phyloP scores from a whole-genome alignment of 345 rosid species.

The Linum tenue region DNA sequence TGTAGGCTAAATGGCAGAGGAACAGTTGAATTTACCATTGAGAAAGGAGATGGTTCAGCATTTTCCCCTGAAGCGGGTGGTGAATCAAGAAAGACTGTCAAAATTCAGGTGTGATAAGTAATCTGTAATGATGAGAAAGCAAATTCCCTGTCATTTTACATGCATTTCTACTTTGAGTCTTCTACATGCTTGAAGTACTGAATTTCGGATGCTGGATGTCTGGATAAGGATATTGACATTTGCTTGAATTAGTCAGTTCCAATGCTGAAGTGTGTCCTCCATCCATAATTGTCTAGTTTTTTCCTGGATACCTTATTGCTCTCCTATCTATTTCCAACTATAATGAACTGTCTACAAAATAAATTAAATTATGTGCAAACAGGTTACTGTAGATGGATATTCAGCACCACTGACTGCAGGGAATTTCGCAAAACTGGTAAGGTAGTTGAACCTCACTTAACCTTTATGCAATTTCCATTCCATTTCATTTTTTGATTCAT shows the following conservation, averaged over 20 bases:
- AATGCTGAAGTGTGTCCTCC: background rate
- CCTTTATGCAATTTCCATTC: conserved; percentile 7
- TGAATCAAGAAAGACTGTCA: conserved; percentile 54
- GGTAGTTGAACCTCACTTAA: conserved; percentile 50
- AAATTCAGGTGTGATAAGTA: conserved; percentile 48
- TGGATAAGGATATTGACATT: background rate
- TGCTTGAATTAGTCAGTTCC: background rate
- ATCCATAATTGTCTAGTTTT: background rate
- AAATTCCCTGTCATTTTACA: background rate
- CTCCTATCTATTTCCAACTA: background rate
- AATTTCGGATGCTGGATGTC: background rate
- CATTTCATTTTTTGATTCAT: background rate
- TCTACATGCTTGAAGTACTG: background rate
- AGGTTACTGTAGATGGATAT: conserved; percentile 80
- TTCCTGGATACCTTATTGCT: background rate
- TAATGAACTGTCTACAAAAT: too few species aligned
- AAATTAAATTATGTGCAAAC: conserved; percentile 3
- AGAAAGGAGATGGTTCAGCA: conserved; percentile 70
- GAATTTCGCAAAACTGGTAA: conserved; percentile 88
- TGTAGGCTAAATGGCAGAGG: conserved; percentile 82
- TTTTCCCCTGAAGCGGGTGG: conserved; percentile 82
- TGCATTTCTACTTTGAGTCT: background rate
- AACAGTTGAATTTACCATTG: conserved; percentile 63
- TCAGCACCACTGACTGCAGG: conserved; percentile 90
- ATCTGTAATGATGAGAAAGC: background rate